Percentiles rank a stretch among this genome's conserved stretches.
Evolutionary conservation across 495 filamentous ascomycete genomes (phyloP).

Genomic region (Talaromyces stipitatus): DNA sequence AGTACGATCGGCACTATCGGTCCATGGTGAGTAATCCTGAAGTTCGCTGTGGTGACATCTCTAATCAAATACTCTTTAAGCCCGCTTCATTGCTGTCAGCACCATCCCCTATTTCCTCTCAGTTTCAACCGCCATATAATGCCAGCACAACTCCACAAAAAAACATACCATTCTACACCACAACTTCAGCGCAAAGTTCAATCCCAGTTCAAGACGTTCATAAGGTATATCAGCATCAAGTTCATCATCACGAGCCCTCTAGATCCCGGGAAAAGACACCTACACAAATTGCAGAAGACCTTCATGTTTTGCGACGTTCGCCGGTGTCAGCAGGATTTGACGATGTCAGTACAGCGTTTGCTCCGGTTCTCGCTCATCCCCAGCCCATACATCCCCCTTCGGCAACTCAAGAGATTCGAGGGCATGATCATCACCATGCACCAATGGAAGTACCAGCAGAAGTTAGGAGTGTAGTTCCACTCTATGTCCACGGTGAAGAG

Average conservation of each 20-base stretch:
- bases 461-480: constrained; percentile 32
- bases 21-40: constrained; percentile 36
- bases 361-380: neutral
- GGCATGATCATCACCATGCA: neutral
- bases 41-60: neutral
- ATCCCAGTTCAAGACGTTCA: neutral
- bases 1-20: constrained; percentile 80
- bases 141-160: neutral
- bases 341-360: neutral
- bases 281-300: neutral
- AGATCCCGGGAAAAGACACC: neutral
- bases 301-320: constrained; percentile 5
- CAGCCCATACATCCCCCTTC: neutral
- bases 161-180: neutral
- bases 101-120: neutral
- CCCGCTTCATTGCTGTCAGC: neutral
- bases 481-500: constrained; percentile 40
- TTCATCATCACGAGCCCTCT: neutral
- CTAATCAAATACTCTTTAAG: neutral
- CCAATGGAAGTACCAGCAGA: neutral
- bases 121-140: neutral
- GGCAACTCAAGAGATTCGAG: neutral
- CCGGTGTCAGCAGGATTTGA: constrained; percentile 2
- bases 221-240: neutral
- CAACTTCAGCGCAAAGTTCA: neutral